A percentile compares a stretch with the other conserved stretches of the same genome.
Conservation (phyloP, 2,329 filamentous ascomycete genomes). For the Talaromyces sp. region DNA sequence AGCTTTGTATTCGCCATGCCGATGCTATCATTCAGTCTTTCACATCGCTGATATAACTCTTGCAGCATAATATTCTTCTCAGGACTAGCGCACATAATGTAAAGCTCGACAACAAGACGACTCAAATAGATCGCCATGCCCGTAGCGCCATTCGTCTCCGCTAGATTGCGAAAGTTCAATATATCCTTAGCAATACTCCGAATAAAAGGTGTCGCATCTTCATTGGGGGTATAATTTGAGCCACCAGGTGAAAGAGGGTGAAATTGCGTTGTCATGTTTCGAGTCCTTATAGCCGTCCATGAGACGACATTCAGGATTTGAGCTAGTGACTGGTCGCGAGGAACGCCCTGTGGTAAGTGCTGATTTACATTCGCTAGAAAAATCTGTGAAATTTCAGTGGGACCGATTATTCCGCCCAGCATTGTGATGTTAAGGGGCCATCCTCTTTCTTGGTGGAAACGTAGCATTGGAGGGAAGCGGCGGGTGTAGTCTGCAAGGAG, state of each 20-base stretch:
- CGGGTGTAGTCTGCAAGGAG: conserved; percentile 22
- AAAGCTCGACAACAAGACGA: conserved; percentile 20
- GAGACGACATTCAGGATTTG: conserved; percentile 6
- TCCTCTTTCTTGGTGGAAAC: conserved; percentile 26
- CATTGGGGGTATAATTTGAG: not conserved
- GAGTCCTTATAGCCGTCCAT: conserved; percentile 1
- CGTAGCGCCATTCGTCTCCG: conserved; percentile 7
- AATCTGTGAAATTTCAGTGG: conserved; percentile 9
- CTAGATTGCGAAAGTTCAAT: conserved; percentile 8
- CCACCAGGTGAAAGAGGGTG: conserved; percentile 13
- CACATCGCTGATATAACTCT: conserved; percentile 13
- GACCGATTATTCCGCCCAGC: conserved; percentile 17
- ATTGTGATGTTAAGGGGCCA: conserved; percentile 15
- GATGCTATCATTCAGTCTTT: conserved; percentile 13
- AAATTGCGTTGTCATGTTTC: conserved; percentile 9
- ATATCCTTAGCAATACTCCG: not conserved
- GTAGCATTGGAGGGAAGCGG: conserved; percentile 23
- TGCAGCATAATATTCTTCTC: conserved; percentile 4
- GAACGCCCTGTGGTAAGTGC: conserved; percentile 6
- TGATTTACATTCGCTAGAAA: conserved; percentile 16
- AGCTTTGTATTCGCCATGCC: conserved; percentile 26
- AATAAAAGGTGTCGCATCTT: conserved; percentile 1
- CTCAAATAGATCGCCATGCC: conserved; percentile 14
- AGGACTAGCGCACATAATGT: conserved; percentile 18
- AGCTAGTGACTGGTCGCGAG: conserved; percentile 12